phyloP scores from a whole-genome alignment of 2,329 filamentous ascomycete species.

The Didymella pomorum region DNA sequence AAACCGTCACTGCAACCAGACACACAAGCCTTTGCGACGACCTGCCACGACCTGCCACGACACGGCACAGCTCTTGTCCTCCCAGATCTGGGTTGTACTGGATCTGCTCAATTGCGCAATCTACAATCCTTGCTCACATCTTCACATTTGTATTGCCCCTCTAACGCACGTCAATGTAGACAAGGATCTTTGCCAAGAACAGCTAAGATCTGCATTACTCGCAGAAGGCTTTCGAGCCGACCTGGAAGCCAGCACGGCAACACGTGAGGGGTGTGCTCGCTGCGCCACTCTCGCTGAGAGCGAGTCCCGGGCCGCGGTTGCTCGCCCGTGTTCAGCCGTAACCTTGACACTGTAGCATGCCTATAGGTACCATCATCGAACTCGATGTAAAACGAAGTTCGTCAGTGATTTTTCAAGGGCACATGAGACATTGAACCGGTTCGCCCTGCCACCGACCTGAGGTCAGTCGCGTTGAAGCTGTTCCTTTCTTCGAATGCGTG shows the following conservation, averaged over 20 bases:
- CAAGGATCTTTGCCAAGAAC: background rate
- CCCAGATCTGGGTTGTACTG: background rate
- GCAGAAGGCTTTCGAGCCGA: background rate
- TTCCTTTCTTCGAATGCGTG: no score
- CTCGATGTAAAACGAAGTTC: no score
- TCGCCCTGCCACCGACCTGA: no score
- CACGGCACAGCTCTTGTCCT: background rate
- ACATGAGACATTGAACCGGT: no score
- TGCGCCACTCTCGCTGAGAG: background rate
- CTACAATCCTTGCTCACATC: conserved; percentile 4
- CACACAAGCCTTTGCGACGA: no score
- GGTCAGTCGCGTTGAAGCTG: no score
- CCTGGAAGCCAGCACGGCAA: background rate
- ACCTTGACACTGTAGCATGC: no score
- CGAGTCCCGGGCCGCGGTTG: no score
- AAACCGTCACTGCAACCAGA: background rate
- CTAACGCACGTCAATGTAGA: background rate
- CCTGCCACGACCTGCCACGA: background rate
- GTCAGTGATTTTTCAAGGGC: no score
- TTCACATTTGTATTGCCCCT: conserved; percentile 1
- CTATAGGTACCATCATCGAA: no score
- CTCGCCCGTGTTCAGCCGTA: no score
- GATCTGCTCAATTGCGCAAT: background rate
- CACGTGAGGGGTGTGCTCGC: background rate
- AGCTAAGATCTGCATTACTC: background rate